Evolutionary conservation across 2,329 filamentous ascomycete species (phyloP), one percentile per base, ranked within the genome.

Genomic region (Colletotrichum kahawae): DNA sequence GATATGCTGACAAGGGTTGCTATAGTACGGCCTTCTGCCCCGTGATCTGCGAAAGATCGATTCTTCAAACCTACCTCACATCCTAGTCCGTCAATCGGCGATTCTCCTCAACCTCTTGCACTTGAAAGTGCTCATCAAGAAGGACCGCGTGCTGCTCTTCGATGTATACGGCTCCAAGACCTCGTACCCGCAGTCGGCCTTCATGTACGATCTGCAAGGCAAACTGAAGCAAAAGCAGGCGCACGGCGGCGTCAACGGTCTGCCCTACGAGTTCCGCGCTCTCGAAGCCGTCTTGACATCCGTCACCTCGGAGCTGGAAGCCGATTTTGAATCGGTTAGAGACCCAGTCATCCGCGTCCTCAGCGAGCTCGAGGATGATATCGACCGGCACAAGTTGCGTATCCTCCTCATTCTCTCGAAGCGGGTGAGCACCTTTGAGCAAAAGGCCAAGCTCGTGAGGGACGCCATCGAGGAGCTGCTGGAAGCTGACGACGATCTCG

Each of bases 41-140:
- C 96, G 97, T 76, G 97, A 99, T 87, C 88, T 99, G 71, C 94
- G 97, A 80, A 99, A 99, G 86, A 98, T 99, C 81, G 97, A 99
- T 83, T 98, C 96, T 16, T 98, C 95, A 74, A 95, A 97, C 76
- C 91, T 99, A 27, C 97, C 97, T 10, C 96, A 98, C 81, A 98
- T 99, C 72, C 93, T 98, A 78, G 93, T 99, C 77, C 95, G 97
- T 38, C 95, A 95, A 8, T 96, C 94, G 9, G 95, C 96, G 6
- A 98, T 99, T 77, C 90, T 99, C 3, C 94, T 99, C 79, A 99
- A 98, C 82, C 90, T 99, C 13, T 91, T 98, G n/a, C 97, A 99
- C 84, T 92, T 99, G 63, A 95, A 97, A 76, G 97, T 98, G 68
- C 90, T 99, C 29, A 98, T 99, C 83, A 98, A 98, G 86, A 92